Conservation (phyloP, 169 alveolate species). For the Plasmodium knowlesi region DNA sequence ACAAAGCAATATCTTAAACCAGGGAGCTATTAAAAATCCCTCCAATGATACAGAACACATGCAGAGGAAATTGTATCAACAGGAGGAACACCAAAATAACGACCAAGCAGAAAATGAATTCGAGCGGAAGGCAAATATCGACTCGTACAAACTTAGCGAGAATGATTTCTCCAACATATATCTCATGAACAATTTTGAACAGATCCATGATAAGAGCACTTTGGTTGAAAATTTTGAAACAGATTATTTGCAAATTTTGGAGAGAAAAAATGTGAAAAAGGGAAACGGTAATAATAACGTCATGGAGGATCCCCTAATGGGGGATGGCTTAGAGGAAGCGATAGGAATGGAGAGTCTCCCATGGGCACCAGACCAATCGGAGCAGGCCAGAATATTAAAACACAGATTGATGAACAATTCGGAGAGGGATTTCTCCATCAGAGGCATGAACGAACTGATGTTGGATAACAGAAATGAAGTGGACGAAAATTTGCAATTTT, state of each 20-base stretch:
- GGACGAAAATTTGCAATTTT: neutral
- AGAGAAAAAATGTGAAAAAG: slow-evolving; percentile 11
- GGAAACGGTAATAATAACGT: neutral
- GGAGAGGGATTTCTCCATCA: neutral
- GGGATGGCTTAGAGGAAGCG: neutral
- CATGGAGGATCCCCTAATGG: neutral
- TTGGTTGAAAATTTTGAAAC: slow-evolving; percentile 12
- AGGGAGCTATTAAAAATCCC: neutral
- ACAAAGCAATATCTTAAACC: neutral
- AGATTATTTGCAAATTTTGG: slow-evolving; percentile 2
- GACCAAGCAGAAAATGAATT: neutral
- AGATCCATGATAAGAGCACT: neutral
- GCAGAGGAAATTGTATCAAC: neutral
- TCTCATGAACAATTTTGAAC: neutral
- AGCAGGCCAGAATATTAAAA: neutral
- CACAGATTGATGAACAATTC: neutral
- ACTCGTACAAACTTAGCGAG: neutral
- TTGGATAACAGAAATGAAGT: neutral
- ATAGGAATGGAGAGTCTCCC: neutral
- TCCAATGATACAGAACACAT: neutral
- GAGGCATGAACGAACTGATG: neutral
- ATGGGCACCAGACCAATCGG: neutral
- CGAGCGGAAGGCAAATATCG: neutral
- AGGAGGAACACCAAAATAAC: neutral
- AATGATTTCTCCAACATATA: slow-evolving; percentile 15